These are phyloP conservation scores for Babesia microti DNA, from an alignment of 169 alveolate species.

Conservation along the genomic window DNA sequence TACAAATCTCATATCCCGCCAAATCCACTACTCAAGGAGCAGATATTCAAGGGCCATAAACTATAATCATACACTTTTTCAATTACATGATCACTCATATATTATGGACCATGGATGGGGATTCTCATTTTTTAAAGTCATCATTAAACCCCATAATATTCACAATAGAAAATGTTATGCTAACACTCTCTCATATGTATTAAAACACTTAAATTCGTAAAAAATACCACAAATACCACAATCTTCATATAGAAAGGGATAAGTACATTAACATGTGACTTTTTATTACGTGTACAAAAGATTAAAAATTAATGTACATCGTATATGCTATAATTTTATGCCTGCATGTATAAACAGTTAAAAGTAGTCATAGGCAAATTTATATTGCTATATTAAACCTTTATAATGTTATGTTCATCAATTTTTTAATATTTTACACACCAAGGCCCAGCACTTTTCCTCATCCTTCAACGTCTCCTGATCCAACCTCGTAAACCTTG, in stretches of 20 bases:
- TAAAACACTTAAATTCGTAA: too few species aligned
- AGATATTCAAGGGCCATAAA: too few species aligned
- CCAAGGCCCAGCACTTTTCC: constrained; percentile 49
- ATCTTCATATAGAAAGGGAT: not conserved
- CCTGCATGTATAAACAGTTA: not conserved
- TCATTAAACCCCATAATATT: too few species aligned
- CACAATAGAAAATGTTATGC: too few species aligned
- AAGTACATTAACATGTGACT: not conserved
- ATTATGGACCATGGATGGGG: too few species aligned
- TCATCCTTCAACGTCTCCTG: constrained; percentile 44
- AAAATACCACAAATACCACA: too few species aligned
- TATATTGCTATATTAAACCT: too few species aligned
- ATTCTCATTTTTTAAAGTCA: too few species aligned
- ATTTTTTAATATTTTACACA: constrained; percentile 22
- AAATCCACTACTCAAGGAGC: constrained; percentile 36
- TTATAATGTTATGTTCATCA: too few species aligned
- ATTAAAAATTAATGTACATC: not conserved
- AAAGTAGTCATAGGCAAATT: constrained; percentile 19
- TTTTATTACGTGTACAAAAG: not conserved
- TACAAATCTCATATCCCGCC: constrained; percentile 34
- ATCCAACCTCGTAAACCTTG: constrained; percentile 50
- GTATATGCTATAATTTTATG: not conserved
- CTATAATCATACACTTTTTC: too few species aligned
- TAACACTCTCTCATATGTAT: too few species aligned
- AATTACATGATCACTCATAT: too few species aligned